Conservation (phyloP, 805 yeast species). For the Yarrowia bubula region DNA sequence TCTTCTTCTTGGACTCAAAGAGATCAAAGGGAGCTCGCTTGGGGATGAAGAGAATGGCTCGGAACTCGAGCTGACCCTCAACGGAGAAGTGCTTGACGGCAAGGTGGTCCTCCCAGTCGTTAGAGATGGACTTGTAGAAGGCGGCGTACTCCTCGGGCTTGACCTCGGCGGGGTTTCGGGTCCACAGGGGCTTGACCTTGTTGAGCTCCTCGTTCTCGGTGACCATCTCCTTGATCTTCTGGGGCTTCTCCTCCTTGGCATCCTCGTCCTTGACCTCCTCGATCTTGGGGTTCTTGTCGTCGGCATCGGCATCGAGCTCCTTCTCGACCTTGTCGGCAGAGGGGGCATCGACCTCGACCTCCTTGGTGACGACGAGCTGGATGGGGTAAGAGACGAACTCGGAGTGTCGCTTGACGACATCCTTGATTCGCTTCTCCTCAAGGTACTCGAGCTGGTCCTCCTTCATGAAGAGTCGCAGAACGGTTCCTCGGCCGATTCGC, state of each 20-base stretch:
- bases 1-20: constrained; percentile 98
- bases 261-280: constrained; percentile 76
- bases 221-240: constrained; percentile 88
- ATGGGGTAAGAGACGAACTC: constrained; percentile 99
- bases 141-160: constrained; percentile 98
- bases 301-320: constrained; percentile 51
- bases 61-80: constrained; percentile 99
- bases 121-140: constrained; percentile 97
- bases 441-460: constrained; percentile 98
- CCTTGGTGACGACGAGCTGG: constrained; percentile 96
- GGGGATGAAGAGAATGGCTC: constrained; percentile 95
- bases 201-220: constrained; percentile 97
- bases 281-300: constrained; percentile 66
- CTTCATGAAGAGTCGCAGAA: constrained; percentile 92
- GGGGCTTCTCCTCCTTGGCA: constrained; percentile 72
- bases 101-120: constrained; percentile 99
- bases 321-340: constrained; percentile 63
- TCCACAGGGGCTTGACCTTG: constrained; percentile 99
- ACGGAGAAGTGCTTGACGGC: constrained; percentile 99
- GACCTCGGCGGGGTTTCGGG: constrained; percentile 97
- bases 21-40: constrained; percentile 99
- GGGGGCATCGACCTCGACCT: constrained; percentile 97
- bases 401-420: constrained; percentile 98
- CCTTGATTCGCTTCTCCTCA: constrained; percentile 99
- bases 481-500: constrained; percentile 90